phyloP scores from a whole-genome alignment of 208 protist genomes.

The Porcisia hertigi region DNA sequence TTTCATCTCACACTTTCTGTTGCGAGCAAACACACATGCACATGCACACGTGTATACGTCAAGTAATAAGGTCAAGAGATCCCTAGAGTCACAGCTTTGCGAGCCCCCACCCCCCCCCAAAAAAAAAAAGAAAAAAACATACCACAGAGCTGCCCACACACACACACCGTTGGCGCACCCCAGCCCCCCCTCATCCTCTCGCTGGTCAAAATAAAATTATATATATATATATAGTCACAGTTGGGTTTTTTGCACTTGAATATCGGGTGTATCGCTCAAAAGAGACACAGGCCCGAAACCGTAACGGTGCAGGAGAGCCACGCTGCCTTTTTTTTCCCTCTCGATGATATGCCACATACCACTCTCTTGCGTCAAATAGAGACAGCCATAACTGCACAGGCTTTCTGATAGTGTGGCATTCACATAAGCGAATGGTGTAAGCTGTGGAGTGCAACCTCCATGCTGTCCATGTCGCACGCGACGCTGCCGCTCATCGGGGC shows the following conservation, averaged over 20 bases:
- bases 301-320: too few species aligned
- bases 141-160: too few species aligned
- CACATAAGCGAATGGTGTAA: background rate
- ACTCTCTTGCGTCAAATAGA: background rate
- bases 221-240: background rate
- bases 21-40: background rate
- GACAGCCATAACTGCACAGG: too few species aligned
- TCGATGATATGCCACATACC: background rate
- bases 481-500: background rate
- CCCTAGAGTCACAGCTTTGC: too few species aligned
- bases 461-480: background rate
- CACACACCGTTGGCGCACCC: too few species aligned
- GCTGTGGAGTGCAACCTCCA: background rate
- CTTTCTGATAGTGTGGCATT: background rate
- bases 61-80: background rate
- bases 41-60: background rate
- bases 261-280: too few species aligned
- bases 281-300: too few species aligned
- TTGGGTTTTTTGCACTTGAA: too few species aligned
- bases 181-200: too few species aligned
- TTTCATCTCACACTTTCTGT: too few species aligned
- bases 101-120: too few species aligned
- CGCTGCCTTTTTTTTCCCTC: background rate
- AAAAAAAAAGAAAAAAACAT: too few species aligned
- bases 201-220: background rate